These are phyloP conservation scores for Annona cherimola DNA, from an alignment of 164 flowering plant genomes.

Conservation along the genomic window DNA sequence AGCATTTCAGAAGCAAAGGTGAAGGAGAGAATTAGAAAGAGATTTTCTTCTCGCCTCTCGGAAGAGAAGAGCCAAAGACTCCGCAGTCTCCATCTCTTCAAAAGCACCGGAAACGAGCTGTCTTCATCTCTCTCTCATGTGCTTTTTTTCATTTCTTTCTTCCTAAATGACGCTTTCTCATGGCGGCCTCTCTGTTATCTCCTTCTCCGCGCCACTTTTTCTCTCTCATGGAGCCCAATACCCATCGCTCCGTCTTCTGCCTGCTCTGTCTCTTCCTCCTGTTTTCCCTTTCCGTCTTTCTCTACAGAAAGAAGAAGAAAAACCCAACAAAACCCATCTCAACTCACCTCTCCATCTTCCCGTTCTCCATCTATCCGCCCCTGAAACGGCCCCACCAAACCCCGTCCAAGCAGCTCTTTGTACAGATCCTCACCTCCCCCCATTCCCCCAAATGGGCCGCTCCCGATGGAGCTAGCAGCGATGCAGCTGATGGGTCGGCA, in stretches of 20 bases:
- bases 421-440: slow-evolving; percentile 43
- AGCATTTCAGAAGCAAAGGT: neutral
- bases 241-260: slow-evolving; percentile 15
- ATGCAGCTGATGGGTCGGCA: slow-evolving; percentile 2
- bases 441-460: slow-evolving; percentile 34
- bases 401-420: slow-evolving; percentile 32
- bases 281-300: slow-evolving; percentile 21
- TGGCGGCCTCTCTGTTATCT: slow-evolving; percentile 1
- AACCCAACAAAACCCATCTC: slow-evolving; percentile 12
- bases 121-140: neutral
- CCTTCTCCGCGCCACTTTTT: neutral
- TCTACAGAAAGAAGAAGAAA: slow-evolving; percentile 15
- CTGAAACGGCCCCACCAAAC: slow-evolving; percentile 12
- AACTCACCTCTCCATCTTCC: slow-evolving; percentile 11
- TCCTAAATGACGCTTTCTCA: slow-evolving; percentile 1
- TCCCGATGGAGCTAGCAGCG: slow-evolving; percentile 3
- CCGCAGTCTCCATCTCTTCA: neutral
- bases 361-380: slow-evolving; percentile 1
- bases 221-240: neutral
- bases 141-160: neutral
- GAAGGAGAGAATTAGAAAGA: neutral
- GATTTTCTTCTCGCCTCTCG: neutral
- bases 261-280: slow-evolving; percentile 17
- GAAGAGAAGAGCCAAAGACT: neutral
- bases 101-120: neutral